A percentile compares a stretch with the other conserved stretches of the same genome.
These are phyloP conservation scores for Chlamydomonas sp. DNA, from an alignment of 139 green algal genomes.

Conservation along the genomic window DNA sequence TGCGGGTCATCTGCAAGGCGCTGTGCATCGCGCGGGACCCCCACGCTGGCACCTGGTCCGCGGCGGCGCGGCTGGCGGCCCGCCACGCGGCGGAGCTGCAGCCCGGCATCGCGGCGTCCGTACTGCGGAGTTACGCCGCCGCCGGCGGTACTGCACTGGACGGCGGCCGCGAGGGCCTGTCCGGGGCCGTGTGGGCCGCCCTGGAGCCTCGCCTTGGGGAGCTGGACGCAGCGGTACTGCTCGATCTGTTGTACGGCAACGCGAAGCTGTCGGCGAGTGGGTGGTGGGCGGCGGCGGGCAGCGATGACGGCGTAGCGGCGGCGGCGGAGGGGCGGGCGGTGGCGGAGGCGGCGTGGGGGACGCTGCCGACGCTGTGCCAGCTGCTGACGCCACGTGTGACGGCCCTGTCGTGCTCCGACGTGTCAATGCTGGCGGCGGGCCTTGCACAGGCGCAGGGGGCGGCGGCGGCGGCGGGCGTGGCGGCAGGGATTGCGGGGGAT, in stretches of 20 bases:
- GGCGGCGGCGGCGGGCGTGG: not conserved
- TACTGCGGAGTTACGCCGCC: constrained; percentile 4
- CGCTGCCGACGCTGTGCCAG: constrained; percentile 1
- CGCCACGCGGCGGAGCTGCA: constrained; percentile 33
- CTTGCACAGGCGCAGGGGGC: constrained; percentile 4
- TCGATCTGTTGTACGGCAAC: not conserved
- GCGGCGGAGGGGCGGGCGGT: not conserved
- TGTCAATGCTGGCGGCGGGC: not conserved
- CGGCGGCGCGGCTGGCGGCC: constrained; percentile 10
- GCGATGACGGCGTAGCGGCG: not conserved
- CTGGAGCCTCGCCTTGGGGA: not conserved
- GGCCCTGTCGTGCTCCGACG: not conserved
- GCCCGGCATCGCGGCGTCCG: constrained; percentile 1
- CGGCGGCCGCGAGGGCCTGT: not conserved
- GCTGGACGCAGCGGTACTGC: not conserved
- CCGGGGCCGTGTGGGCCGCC: constrained; percentile 12
- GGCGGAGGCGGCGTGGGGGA: not conserved
- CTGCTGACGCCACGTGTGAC: not conserved
- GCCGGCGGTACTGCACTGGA: constrained; percentile 1
- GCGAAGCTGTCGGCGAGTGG: not conserved
- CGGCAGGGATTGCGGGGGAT: not conserved
- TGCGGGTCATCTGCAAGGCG: constrained; percentile 7
- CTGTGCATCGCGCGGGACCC: not conserved
- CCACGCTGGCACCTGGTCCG: constrained; percentile 7
- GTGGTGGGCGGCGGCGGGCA: not conserved